Percentiles rank a stretch among this genome's conserved stretches.
Conservation (phyloP, 2,329 filamentous ascomycete genomes). For the Hypocreales sp. region DNA sequence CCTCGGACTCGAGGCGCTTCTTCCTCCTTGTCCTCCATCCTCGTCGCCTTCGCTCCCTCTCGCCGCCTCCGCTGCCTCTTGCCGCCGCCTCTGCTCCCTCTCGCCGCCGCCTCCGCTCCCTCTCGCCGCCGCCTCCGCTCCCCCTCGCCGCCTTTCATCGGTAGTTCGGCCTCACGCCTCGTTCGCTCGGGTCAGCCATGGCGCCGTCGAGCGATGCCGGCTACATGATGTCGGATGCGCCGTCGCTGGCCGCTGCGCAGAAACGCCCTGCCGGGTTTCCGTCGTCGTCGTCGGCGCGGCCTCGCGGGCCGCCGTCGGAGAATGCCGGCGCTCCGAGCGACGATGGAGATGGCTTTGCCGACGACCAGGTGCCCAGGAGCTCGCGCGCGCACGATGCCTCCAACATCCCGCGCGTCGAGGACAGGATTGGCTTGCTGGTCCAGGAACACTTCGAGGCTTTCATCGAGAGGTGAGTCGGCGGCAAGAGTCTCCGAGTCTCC, state of each 20-base stretch:
- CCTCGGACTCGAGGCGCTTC: too few relatives aligned
- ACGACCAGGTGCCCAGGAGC: slow-evolving; percentile 44
- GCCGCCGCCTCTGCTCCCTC: neutral
- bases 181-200: too few relatives aligned
- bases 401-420: slow-evolving; percentile 56
- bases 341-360: slow-evolving; percentile 45
- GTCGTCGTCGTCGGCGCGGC: slow-evolving; percentile 36
- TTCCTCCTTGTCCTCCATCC: neutral
- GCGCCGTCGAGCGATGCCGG: slow-evolving; percentile 40
- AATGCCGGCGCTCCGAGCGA: slow-evolving; percentile 44
- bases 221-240: slow-evolving; percentile 40
- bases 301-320: slow-evolving; percentile 46
- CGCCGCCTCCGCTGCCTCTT: neutral
- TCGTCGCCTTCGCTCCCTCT: neutral
- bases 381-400: slow-evolving; percentile 29
- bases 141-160: neutral
- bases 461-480: slow-evolving; percentile 46
- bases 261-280: slow-evolving; percentile 25
- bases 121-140: neutral
- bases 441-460: slow-evolving; percentile 68
- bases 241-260: slow-evolving; percentile 26
- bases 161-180: too few relatives aligned
- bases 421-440: slow-evolving; percentile 59
- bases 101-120: neutral
- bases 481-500: neutral